phyloP scores from a whole-genome alignment of 768 basidiomycete species.

The Lactarius vividus region DNA sequence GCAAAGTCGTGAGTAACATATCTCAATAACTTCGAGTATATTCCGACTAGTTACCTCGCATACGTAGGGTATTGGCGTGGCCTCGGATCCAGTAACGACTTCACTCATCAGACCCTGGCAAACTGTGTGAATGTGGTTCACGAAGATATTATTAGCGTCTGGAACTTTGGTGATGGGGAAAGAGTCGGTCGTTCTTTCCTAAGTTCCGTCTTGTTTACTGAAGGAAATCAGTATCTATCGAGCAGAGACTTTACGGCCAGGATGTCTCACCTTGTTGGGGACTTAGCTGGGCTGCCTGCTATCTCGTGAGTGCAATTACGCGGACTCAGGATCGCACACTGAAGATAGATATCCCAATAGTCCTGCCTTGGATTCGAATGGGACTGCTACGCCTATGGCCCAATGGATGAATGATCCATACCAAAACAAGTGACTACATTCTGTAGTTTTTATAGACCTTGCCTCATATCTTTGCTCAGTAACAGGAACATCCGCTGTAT shows the following conservation, averaged over 20 bases:
- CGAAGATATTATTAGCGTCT: conserved; percentile 3
- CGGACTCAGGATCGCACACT: not conserved
- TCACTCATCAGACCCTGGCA: not conserved
- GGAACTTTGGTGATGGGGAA: not conserved
- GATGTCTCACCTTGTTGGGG: conserved; percentile 1
- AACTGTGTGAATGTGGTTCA: conserved; percentile 2
- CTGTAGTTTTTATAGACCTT: not conserved
- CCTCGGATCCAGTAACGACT: conserved; percentile 9
- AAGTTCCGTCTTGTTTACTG: not conserved
- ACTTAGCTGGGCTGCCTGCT: not conserved
- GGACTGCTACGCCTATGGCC: not conserved
- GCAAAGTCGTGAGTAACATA: conserved; percentile 10
- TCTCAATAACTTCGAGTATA: not conserved
- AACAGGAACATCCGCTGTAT: not conserved
- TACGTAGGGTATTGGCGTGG: conserved; percentile 17
- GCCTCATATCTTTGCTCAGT: not conserved
- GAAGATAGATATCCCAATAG: not conserved
- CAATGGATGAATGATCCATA: not conserved
- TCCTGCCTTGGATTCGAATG: not conserved
- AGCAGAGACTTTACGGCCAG: not conserved
- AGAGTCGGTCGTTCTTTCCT: not conserved
- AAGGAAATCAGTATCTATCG: conserved; percentile 11
- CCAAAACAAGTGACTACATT: not conserved
- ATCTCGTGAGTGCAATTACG: not conserved
- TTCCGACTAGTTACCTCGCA: not conserved